Base-by-base conservation (phyloP, 345 rosid species). In the Gynandropsis gynandra region DNA sequence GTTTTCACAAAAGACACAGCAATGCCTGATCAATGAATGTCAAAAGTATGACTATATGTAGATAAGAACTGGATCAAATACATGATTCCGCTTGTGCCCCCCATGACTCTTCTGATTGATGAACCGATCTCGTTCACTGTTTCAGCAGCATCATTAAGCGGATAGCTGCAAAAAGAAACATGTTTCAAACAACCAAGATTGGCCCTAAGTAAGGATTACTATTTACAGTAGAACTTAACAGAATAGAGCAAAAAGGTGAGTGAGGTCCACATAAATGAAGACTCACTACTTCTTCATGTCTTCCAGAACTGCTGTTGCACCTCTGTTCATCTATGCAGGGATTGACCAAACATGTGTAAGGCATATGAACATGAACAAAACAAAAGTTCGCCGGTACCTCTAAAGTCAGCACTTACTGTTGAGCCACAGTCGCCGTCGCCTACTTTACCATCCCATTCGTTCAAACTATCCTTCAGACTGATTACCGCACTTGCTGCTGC, bases 401-500 rank as follows among this genome's bases (percentile, higher is more conserved):
- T 15, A 14, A 53, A 34, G 41, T 54, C 19, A 51, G 49, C 47
- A 78, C 96, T 79, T 64, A 92, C 98, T 0, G 93, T 92, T 49
- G 96, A 87, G 34, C 98, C 98, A 69, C 98, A 92, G 60, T 92
- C 98, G 13, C 89, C 96, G 72, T 92, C 98, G 50, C 98, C 98
- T 9, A 81, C 96, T 80, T 68, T 87, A 75, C 86, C 62, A 65
- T 92, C 98, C 98, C 96, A 87, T 57, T 84, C 95, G 62, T 92
- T 87, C 72, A 92, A 74, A 64, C 72, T 71, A 41, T 85, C 96
- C 65, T 59, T 80, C 17, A 92, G 69, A 59, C 66, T 57, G 13
- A 80, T 72, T 34, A 82, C 44, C 44, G 81, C 96, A 61, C 74
- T 79, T 43, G 80, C 73, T 56, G 93, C 96, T 53, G 93, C 93